A percentile compares a stretch with the other conserved stretches of the same genome.
Evolutionary conservation across 257 asterid genomes (phyloP).

Genomic region (Solanum chmielewskii): DNA sequence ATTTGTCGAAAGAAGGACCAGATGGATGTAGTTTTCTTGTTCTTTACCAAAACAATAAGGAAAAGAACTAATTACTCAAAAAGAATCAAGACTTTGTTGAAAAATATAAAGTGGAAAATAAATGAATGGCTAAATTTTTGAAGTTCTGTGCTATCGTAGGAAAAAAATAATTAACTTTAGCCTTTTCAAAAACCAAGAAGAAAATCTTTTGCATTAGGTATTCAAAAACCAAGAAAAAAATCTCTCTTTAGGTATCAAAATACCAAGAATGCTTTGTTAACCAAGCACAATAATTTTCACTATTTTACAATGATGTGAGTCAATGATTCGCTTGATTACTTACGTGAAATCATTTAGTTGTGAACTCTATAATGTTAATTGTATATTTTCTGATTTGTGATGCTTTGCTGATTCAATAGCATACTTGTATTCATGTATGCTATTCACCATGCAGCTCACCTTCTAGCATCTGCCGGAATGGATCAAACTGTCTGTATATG

Average conservation of each 20-base stretch:
- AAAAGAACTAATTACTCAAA: background rate
- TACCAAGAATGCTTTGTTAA: background rate
- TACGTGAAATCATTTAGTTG: background rate
- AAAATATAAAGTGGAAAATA: background rate
- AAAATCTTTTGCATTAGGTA: background rate
- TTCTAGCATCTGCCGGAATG: constrained; percentile 92
- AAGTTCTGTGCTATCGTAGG: background rate
- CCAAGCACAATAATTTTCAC: background rate
- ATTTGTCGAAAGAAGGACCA: background rate
- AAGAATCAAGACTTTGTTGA: background rate
- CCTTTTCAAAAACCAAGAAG: background rate
- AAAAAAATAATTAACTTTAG: background rate
- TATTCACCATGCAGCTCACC: constrained; percentile 66
- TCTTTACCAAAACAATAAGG: background rate
- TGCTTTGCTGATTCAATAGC: constrained; percentile 14
- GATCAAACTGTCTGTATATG: constrained; percentile 71
- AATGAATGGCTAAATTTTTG: background rate
- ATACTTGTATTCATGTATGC: constrained; percentile 7
- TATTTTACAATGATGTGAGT: background rate
- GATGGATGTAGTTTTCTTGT: background rate
- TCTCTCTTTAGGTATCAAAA: background rate
- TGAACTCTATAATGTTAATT: background rate
- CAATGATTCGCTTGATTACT: background rate
- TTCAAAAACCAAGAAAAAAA: background rate
- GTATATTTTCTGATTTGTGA: background rate